Evolutionary conservation across 1,139 yeast genomes (phyloP).

Genomic region (Sugiyamaella pinicola): DNA sequence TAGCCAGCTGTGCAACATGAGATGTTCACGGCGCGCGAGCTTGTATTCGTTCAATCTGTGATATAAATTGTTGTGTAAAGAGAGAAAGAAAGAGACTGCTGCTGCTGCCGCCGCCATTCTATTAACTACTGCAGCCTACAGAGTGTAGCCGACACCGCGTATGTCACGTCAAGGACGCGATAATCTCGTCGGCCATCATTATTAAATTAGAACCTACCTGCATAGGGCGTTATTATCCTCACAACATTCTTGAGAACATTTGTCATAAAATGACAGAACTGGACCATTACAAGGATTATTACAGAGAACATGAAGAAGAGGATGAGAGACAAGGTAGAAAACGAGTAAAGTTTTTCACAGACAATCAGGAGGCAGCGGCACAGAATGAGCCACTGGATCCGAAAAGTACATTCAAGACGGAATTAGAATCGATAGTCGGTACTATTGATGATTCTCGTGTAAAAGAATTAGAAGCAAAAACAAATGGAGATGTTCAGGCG

Average conservation of each 20-base stretch:
- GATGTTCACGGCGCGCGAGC: not conserved
- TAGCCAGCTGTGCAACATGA: not conserved
- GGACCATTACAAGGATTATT: constrained; percentile 12
- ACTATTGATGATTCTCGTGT: constrained; percentile 26
- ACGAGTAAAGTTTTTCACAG: constrained; percentile 15
- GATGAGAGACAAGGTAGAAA: constrained; percentile 5
- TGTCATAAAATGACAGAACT: constrained; percentile 5
- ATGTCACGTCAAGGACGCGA: not conserved
- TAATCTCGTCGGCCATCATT: not conserved
- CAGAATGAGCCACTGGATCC: not conserved
- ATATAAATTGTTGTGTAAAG: not conserved
- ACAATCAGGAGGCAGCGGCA: not conserved
- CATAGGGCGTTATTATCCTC: too few species aligned
- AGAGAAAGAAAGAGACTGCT: not conserved
- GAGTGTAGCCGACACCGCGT: not conserved
- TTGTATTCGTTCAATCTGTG: constrained; percentile 11
- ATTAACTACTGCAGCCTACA: not conserved
- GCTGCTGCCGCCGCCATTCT: not conserved
- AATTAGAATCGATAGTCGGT: constrained; percentile 36
- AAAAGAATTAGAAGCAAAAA: constrained; percentile 27
- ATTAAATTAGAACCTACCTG: too few species aligned
- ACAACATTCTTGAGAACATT: too few species aligned
- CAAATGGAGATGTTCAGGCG: constrained; percentile 35
- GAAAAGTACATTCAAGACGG: constrained; percentile 16
- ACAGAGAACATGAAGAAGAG: constrained; percentile 3